Percentiles rank a stretch among this genome's conserved stretches.
phyloP scores from a whole-genome alignment of 768 basidiomycete species.

The Leccinum ochraceum region DNA sequence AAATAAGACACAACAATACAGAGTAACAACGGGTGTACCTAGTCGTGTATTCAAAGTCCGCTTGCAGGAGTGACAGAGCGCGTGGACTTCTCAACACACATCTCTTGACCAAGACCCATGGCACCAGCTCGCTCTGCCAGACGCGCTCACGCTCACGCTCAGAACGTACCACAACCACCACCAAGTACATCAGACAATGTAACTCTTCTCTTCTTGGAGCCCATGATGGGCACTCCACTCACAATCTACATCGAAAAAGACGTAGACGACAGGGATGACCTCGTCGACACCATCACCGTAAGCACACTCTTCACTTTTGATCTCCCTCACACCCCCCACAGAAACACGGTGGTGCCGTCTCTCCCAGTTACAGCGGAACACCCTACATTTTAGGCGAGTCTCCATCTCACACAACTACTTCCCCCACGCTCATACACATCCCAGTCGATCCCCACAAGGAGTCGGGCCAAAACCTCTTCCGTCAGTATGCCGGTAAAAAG shows the following conservation, averaged over 20 bases:
- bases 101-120: slow-evolving; percentile 62
- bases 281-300: slow-evolving; percentile 68
- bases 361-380: slow-evolving; percentile 76
- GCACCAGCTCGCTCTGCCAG: slow-evolving; percentile 71
- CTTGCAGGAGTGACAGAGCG: slow-evolving; percentile 24
- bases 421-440: slow-evolving; percentile 5
- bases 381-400: slow-evolving; percentile 75
- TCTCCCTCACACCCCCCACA: slow-evolving; percentile 30
- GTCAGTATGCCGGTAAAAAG: slow-evolving; percentile 79
- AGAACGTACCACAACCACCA: slow-evolving; percentile 11
- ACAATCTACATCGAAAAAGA: slow-evolving; percentile 80
- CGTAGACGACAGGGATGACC: slow-evolving; percentile 63
- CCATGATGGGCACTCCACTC: slow-evolving; percentile 77
- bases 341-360: slow-evolving; percentile 78
- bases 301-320: slow-evolving; percentile 32
- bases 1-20: slow-evolving; percentile 23
- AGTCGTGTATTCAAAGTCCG: slow-evolving; percentile 20
- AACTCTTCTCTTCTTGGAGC: slow-evolving; percentile 69
- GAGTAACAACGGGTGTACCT: no score
- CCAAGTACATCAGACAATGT: slow-evolving; percentile 20
- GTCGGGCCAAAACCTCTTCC: slow-evolving; percentile 79
- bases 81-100: slow-evolving; percentile 7
- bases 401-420: slow-evolving; percentile 6
- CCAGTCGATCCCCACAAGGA: slow-evolving; percentile 77
- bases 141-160: slow-evolving; percentile 48